Conservation (phyloP, 1,139 yeast genomes). For the Nakaseomyces nivariensis region DNA sequence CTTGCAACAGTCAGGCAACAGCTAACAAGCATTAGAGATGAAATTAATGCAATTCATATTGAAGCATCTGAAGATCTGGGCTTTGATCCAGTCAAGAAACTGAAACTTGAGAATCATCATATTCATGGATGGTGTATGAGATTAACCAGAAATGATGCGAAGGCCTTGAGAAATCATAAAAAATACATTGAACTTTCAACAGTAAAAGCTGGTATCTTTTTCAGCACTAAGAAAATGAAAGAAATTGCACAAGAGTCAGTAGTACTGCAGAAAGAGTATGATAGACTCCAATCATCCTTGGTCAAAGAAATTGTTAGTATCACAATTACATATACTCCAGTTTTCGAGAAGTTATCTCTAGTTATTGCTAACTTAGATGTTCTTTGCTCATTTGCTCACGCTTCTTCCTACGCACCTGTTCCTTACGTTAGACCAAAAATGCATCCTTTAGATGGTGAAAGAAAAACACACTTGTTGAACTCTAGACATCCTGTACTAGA, state of each 20-base stretch:
- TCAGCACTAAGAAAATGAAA: conserved; percentile 61
- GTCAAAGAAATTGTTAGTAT: conserved; percentile 76
- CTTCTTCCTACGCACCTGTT: conserved; percentile 71
- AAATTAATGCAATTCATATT: conserved; percentile 52
- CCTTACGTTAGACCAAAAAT: conserved; percentile 68
- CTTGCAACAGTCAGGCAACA: conserved; percentile 50
- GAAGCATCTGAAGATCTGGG: conserved; percentile 64
- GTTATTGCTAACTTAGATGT: conserved; percentile 74
- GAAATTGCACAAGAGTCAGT: conserved; percentile 50
- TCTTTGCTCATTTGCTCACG: conserved; percentile 74
- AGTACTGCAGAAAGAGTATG: conserved; percentile 56
- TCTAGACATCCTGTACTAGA: conserved; percentile 94
- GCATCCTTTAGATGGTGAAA: conserved; percentile 42
- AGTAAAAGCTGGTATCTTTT: conserved; percentile 88
- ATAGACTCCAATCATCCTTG: conserved; percentile 61
- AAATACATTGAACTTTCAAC: conserved; percentile 74
- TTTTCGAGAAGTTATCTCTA: conserved; percentile 56
- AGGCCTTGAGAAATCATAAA: conserved; percentile 56
- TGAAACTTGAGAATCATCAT: conserved; percentile 79
- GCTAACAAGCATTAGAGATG: conserved; percentile 44
- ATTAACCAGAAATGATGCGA: conserved; percentile 81
- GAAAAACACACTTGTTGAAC: conserved; percentile 50
- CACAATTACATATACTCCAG: conserved; percentile 70
- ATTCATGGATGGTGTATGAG: conserved; percentile 92
- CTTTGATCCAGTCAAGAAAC: conserved; percentile 75